These are phyloP conservation scores for Globisporangium abappressorium DNA, from an alignment of 352 stramenopile genomes.

Conservation along the genomic window DNA sequence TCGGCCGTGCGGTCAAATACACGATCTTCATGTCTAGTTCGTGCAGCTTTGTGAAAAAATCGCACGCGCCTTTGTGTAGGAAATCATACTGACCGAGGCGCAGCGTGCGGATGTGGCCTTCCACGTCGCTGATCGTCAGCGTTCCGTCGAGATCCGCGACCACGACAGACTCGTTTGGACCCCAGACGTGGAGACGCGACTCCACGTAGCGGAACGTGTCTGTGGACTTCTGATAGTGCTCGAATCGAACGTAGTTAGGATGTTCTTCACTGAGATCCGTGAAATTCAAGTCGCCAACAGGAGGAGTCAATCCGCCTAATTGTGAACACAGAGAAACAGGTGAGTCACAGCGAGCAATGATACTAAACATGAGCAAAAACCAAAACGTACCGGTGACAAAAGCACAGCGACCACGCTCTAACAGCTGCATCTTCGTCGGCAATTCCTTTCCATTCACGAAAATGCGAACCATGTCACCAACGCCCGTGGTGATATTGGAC, in stretches of 20 bases:
- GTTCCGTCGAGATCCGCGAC: conserved; percentile 82
- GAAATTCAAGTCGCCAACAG: conserved; percentile 47
- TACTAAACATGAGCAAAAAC: not conserved
- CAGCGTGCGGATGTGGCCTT: conserved; percentile 83
- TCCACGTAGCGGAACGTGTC: conserved; percentile 77
- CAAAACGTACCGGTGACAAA: conserved; percentile 53
- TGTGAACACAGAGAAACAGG: not conserved
- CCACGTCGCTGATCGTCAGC: conserved; percentile 82
- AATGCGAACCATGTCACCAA: conserved; percentile 71
- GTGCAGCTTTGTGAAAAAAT: conserved; percentile 82
- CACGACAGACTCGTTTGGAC: conserved; percentile 75
- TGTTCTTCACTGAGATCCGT: conserved; percentile 59
- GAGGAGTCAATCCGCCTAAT: conserved; percentile 49
- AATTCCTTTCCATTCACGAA: conserved; percentile 77
- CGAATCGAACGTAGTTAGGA: conserved; percentile 70
- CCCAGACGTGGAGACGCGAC: conserved; percentile 70
- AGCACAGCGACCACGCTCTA: conserved; percentile 58
- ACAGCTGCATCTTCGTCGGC: conserved; percentile 71
- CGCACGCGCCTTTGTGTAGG: conserved; percentile 67
- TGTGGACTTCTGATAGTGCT: conserved; percentile 68
- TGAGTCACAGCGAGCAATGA: not conserved
- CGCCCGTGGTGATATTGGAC: conserved; percentile 50
- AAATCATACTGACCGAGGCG: conserved; percentile 83
- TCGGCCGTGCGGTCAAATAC: conserved; percentile 76
- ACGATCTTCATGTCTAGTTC: conserved; percentile 71